Evolutionary conservation across 2,329 filamentous ascomycete species (phyloP).

Genomic region (Paraconiothyrium brasiliense): DNA sequence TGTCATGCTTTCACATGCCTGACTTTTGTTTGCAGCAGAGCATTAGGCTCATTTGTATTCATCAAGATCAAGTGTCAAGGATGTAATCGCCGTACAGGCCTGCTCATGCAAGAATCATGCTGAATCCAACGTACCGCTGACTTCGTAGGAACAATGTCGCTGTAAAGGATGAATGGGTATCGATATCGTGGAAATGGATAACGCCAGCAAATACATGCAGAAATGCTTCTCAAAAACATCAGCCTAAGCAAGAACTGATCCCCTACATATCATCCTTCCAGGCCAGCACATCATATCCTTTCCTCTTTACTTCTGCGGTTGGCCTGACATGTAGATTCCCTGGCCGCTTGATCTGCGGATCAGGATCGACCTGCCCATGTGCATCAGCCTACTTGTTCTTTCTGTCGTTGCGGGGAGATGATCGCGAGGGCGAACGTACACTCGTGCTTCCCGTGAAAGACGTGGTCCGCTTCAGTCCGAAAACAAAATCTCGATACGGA

Average conservation of each 20-base stretch:
- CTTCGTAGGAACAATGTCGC: not conserved
- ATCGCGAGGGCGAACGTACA: constrained; percentile 27
- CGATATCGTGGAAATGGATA: not conserved
- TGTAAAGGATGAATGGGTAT: not conserved
- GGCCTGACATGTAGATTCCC: constrained; percentile 11
- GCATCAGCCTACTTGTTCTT: constrained; percentile 5
- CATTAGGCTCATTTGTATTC: not conserved
- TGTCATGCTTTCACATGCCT: constrained; percentile 6
- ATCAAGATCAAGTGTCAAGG: not conserved
- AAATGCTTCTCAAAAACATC: not conserved
- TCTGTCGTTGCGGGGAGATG: not conserved
- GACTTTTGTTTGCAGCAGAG: not conserved
- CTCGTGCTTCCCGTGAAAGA: constrained; percentile 31
- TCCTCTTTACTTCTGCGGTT: constrained; percentile 2
- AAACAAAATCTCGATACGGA: constrained; percentile 31
- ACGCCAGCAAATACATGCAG: not conserved
- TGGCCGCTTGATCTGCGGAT: constrained; percentile 7
- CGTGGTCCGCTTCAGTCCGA: constrained; percentile 24
- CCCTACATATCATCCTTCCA: constrained; percentile 15
- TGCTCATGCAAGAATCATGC: not conserved
- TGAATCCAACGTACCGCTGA: not conserved
- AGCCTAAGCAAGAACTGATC: not conserved
- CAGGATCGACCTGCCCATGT: not conserved
- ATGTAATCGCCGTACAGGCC: not conserved
- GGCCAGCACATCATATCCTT: constrained; percentile 15